Evolutionary conservation across 306 rosid species (phyloP), one percentile per base, ranked within the genome.

Genomic region (Carpinus viminea): DNA sequence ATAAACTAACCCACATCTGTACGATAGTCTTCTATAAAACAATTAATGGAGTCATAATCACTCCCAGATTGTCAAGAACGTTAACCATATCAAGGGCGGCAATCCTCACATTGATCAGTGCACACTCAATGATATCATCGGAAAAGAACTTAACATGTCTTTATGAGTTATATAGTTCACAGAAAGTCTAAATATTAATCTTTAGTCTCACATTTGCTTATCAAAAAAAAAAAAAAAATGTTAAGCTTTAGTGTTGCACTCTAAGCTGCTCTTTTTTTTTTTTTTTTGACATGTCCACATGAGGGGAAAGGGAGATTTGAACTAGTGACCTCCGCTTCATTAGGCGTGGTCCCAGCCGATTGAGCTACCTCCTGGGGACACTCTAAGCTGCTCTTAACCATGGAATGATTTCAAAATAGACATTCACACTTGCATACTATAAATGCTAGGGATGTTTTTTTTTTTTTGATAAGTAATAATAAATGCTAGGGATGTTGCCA

Each of bases 11-110:
- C 59, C 53, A 43, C 60, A 72, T 16, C n/a, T 34, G 2, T 3
- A 16, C 31, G 4, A 13, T n/a, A 31, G 46, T 62, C 43, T 28
- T 62, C 69, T n/a, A 13, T 47, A 69, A 34, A 69, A 64, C 46
- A 78, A 45, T 4, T 41, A 54, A 64, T 24, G 59, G n/a, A 26
- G 45, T 65, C 77, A 74, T 28, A 65, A 64, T 76, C 57, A 66
- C 56, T 60, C 56, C 20, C 47, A 48, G 76, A 77, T 61, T 28
- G 17, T 70, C 46, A 47, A 31, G 68, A 73, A 5, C 8, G 45
- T 41, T 41, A 41, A 41, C 45, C 45, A 41, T 41, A 6, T 41
- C 45, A 41, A 41, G 45, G 45, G 45, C 45, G 41, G 60, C 60
- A 66, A 12, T 73, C 81, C 34, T 48, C 24, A 71, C 69, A 62